Conservation (phyloP, 495 filamentous ascomycete genomes). For the Xylaria cubensis region DNA sequence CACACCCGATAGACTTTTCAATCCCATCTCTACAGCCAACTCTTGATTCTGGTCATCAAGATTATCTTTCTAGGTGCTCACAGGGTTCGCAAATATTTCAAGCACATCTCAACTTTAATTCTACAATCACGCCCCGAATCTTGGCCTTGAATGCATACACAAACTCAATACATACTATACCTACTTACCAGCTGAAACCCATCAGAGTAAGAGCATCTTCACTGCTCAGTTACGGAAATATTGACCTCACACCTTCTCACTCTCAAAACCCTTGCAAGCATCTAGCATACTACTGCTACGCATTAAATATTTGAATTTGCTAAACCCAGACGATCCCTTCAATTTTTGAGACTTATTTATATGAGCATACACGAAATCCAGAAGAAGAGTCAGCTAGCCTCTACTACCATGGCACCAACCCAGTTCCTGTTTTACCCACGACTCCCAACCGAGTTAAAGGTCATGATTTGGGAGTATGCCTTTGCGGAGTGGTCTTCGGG, state of each 20-base stretch:
- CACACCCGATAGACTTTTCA: neutral
- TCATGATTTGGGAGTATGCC: conserved; percentile 29
- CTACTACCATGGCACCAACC: neutral
- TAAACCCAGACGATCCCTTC: neutral
- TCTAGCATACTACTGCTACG: neutral
- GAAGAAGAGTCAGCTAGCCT: neutral
- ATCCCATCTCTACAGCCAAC: neutral
- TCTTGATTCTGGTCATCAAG: neutral
- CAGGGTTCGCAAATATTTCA: neutral
- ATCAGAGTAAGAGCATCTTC: neutral
- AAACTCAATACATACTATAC: neutral
- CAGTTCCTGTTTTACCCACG: conserved; percentile 15
- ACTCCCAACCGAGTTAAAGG: conserved; percentile 29
- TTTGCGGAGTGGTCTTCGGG: neutral
- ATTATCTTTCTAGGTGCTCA: neutral
- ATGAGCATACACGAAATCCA: neutral
- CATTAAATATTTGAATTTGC: neutral
- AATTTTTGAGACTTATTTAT: neutral
- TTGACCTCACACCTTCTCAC: neutral
- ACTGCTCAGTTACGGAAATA: neutral
- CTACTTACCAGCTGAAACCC: neutral
- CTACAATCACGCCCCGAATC: neutral
- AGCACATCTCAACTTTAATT: neutral
- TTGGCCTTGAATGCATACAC: neutral
- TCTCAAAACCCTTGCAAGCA: neutral